Percentiles rank a stretch among this genome's conserved stretches.
Evolutionary conservation across 805 yeast species (phyloP).

Genomic region (Ogataea trehalophila): DNA sequence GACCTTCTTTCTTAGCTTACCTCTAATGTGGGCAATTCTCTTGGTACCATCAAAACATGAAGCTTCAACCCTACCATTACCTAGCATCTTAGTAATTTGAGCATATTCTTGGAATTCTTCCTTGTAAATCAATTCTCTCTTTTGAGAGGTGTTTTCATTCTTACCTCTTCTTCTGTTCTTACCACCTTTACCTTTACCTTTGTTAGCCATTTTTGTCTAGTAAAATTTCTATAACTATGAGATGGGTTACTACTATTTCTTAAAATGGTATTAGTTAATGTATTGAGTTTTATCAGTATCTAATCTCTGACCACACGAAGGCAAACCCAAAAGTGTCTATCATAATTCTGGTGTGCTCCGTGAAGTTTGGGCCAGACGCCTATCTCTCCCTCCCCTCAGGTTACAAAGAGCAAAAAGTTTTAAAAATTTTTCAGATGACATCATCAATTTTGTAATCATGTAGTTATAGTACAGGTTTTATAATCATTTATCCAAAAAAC

Average conservation of each 20-base stretch:
- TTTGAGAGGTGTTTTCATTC: conserved; percentile 85
- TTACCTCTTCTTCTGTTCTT: conserved; percentile 98
- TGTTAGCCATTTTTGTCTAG: conserved; percentile 52
- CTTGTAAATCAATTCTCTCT: conserved; percentile 86
- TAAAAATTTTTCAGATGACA: not conserved
- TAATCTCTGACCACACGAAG: no score
- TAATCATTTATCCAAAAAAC: no score
- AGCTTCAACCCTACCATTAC: conserved; percentile 96
- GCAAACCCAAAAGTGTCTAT: no score
- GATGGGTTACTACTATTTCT: no score
- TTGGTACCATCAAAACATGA: conserved; percentile 89
- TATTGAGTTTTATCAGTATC: no score
- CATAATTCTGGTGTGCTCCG: no score
- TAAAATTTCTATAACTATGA: not conserved
- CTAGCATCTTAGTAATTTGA: conserved; percentile 96
- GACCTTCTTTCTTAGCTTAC: conserved; percentile 97
- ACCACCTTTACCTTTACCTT: conserved; percentile 58
- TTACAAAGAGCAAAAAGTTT: no score
- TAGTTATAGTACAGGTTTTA: no score
- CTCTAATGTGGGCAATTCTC: conserved; percentile 97
- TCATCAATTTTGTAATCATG: no score
- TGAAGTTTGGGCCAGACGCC: no score
- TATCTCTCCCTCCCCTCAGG: no score
- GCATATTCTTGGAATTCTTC: conserved; percentile 99
- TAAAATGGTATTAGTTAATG: no score